Evolutionary conservation across 2,329 filamentous ascomycete genomes (phyloP).

Genomic region (Sarocladium strictum): DNA sequence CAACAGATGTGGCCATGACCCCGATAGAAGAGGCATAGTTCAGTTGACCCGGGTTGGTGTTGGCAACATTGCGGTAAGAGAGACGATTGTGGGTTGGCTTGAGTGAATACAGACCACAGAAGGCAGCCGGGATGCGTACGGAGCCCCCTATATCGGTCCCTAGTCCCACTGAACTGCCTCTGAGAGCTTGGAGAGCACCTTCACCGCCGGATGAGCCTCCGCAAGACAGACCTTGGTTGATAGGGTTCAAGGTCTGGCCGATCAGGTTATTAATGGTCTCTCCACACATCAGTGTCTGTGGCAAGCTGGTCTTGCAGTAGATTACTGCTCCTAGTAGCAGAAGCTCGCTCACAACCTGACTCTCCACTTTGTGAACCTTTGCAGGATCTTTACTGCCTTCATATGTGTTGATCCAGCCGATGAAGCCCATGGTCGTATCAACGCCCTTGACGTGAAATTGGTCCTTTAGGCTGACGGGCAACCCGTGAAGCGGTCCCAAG

Average conservation of each 20-base stretch:
- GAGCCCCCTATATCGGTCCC: slow-evolving; percentile 42
- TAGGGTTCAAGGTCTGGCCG: slow-evolving; percentile 57
- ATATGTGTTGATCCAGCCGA: slow-evolving; percentile 44
- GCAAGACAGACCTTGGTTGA: slow-evolving; percentile 51
- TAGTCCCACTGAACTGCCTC: slow-evolving; percentile 32
- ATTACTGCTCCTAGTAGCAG: slow-evolving; percentile 55
- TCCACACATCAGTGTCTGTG: slow-evolving; percentile 41
- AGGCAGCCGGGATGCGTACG: slow-evolving; percentile 36
- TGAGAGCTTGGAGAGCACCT: slow-evolving; percentile 31
- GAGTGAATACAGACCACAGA: slow-evolving; percentile 37
- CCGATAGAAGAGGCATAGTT: slow-evolving; percentile 26
- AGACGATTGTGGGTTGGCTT: slow-evolving; percentile 22
- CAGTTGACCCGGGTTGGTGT: slow-evolving; percentile 28
- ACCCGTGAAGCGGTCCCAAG: slow-evolving; percentile 51
- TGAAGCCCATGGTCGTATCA: slow-evolving; percentile 48
- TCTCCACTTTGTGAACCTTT: slow-evolving; percentile 13
- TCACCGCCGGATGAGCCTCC: slow-evolving; percentile 62
- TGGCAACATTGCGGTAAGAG: slow-evolving; percentile 26
- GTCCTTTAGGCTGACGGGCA: slow-evolving; percentile 47
- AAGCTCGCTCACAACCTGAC: slow-evolving; percentile 51
- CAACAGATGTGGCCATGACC: slow-evolving; percentile 22
- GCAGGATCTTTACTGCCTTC: slow-evolving; percentile 26
- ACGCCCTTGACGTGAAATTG: slow-evolving; percentile 50
- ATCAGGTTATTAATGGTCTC: slow-evolving; percentile 51
- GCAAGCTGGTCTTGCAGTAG: slow-evolving; percentile 65